phyloP scores from a whole-genome alignment of 768 basidiomycete genomes.

The Chiua virens region DNA sequence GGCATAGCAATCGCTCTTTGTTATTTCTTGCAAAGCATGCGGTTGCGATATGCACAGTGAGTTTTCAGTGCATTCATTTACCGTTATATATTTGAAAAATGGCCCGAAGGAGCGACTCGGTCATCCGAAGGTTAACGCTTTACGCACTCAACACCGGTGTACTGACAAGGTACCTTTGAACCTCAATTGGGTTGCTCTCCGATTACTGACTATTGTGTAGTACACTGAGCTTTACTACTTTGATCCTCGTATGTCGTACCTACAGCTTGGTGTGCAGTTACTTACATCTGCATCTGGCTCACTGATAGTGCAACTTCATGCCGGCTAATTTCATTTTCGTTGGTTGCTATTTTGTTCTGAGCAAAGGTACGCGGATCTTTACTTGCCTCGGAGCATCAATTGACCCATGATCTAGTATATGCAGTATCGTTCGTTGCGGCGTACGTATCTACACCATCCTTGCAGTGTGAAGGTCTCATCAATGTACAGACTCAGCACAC shows the following conservation, averaged over 20 bases:
- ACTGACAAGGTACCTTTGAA: conserved; percentile 51
- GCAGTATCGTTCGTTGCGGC: conserved; percentile 67
- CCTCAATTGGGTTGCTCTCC: neutral
- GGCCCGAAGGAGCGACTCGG: conserved; percentile 46
- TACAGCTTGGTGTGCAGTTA: neutral
- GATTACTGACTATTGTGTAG: conserved; percentile 6
- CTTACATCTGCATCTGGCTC: neutral
- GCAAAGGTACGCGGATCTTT: conserved; percentile 50
- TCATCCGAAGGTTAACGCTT: conserved; percentile 56
- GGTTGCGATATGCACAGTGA: conserved; percentile 48
- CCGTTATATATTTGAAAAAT: no score
- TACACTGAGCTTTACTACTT: conserved; percentile 42
- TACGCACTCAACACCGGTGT: conserved; percentile 65
- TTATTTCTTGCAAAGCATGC: conserved; percentile 53
- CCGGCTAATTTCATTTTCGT: conserved; percentile 59
- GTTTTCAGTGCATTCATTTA: conserved; percentile 6
- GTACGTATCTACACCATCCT: conserved; percentile 33
- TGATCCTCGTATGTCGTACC: conserved; percentile 49
- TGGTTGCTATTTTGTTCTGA: conserved; percentile 61
- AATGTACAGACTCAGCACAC: conserved; percentile 54
- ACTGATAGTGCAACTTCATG: conserved; percentile 53
- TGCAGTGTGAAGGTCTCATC: conserved; percentile 9
- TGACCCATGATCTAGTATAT: conserved; percentile 44
- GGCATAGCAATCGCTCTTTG: conserved; percentile 51
- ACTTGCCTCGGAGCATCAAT: neutral